These are phyloP conservation scores for Pseudopithomyces chartarum DNA, from an alignment of 2,329 filamentous ascomycete species.

Conservation along the genomic window DNA sequence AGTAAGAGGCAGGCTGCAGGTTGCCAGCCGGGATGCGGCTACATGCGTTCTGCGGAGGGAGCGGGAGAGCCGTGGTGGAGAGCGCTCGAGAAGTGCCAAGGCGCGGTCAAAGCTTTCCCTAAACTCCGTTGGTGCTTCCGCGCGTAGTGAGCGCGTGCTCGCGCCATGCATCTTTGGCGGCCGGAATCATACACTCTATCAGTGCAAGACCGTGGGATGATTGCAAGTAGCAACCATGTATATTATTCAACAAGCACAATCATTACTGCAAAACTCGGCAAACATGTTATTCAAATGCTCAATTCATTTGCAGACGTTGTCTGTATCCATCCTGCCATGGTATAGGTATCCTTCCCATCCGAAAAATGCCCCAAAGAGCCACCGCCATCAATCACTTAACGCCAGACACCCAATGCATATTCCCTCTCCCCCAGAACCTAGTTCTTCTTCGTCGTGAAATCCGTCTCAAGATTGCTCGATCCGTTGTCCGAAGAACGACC, in stretches of 20 bases:
- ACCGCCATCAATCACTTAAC: conserved; percentile 9
- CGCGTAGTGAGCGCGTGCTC: too few species aligned
- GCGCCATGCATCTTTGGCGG: not conserved
- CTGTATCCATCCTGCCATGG: not conserved
- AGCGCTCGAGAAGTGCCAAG: conserved; percentile 1
- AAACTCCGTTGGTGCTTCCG: not conserved
- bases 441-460: conserved; percentile 75
- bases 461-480: conserved; percentile 72
- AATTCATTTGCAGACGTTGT: not conserved
- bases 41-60: not conserved
- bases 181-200: not conserved
- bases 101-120: conserved; percentile 1
- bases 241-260: too few species aligned
- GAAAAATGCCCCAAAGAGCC: not conserved
- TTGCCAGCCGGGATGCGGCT: conserved; percentile 5
- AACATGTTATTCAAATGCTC: not conserved
- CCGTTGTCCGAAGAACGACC: conserved; percentile 70
- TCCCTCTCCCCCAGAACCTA: not conserved
- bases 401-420: conserved; percentile 19
- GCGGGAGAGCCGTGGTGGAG: conserved; percentile 14
- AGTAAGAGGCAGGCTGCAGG: conserved; percentile 5
- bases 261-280: not conserved
- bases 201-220: too few species aligned
- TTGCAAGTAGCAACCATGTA: too few species aligned
- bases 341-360: not conserved